Percentiles rank a stretch among this genome's conserved stretches.
phyloP scores from a whole-genome alignment of 495 filamentous ascomycete species.

The Aspergillus affinis region DNA sequence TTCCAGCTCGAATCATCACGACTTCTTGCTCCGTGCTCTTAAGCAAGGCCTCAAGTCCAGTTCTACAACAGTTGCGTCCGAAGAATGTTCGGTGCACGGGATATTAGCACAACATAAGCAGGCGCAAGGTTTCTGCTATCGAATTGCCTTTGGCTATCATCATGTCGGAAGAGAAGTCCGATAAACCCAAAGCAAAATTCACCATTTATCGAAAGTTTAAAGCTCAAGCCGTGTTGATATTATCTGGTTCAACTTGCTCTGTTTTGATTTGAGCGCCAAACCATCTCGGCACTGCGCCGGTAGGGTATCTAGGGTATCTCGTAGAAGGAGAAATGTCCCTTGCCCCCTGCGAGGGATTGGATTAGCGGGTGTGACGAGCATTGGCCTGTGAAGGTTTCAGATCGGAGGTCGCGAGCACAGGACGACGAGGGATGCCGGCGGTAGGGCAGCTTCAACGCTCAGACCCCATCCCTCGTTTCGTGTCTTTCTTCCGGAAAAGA shows the following conservation, averaged over 20 bases:
- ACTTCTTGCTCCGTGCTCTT: no score
- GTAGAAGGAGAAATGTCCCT: neutral
- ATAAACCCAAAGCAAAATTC: neutral
- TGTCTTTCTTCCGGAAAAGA: neutral
- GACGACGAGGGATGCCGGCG: neutral
- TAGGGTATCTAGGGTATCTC: neutral
- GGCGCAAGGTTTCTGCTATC: neutral
- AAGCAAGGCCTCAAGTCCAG: no score
- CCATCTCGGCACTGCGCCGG: neutral
- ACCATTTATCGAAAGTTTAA: neutral
- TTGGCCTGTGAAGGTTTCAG: neutral
- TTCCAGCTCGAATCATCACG: neutral
- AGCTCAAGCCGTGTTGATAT: neutral
- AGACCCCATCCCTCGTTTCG: neutral
- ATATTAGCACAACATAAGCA: neutral
- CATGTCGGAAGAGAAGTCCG: neutral
- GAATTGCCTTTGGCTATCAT: neutral
- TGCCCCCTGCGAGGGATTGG: neutral
- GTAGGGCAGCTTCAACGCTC: neutral
- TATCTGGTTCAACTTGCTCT: neutral
- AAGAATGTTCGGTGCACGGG: neutral
- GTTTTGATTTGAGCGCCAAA: neutral
- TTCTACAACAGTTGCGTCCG: neutral
- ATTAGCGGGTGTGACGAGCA: neutral
- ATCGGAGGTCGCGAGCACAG: neutral